These are phyloP conservation scores for Mycena latifolia DNA, from an alignment of 768 basidiomycete genomes.

Conservation along the genomic window DNA sequence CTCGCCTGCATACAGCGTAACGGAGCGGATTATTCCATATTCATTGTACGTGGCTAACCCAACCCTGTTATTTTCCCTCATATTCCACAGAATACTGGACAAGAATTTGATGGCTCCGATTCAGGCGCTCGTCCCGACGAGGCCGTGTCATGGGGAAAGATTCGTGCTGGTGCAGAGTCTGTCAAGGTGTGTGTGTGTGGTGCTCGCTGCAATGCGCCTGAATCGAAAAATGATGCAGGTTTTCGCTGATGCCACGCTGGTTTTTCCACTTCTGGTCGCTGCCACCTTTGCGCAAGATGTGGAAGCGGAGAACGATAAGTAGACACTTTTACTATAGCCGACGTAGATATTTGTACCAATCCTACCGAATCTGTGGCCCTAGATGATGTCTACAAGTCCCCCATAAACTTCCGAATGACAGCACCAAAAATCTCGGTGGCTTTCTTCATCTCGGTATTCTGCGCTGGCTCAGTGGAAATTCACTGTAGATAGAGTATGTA, in stretches of 20 bases:
- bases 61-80: constrained; percentile 7
- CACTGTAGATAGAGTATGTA: not conserved
- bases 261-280: constrained; percentile 95
- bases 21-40: constrained; percentile 97
- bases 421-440: constrained; percentile 59
- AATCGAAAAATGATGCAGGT: constrained; percentile 58
- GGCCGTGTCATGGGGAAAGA: constrained; percentile 99
- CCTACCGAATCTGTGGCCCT: too few species aligned
- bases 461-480: not conserved
- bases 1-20: constrained; percentile 74
- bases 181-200: constrained; percentile 70
- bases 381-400: constrained; percentile 19
- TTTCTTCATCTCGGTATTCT: constrained; percentile 59
- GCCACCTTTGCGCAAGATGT: constrained; percentile 85
- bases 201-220: constrained; percentile 25
- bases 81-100: constrained; percentile 87
- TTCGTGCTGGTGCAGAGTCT: constrained; percentile 84
- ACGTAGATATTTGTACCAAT: constrained; percentile 4
- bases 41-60: constrained; percentile 70
- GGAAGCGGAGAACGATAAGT: not conserved
- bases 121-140: constrained; percentile 98
- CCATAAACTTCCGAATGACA: constrained; percentile 59
- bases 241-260: constrained; percentile 96
- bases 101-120: constrained; percentile 99
- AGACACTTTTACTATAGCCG: not conserved